Base-by-base conservation (phyloP, 176 grass and related monocot species). In the Thalia dealbata region DNA sequence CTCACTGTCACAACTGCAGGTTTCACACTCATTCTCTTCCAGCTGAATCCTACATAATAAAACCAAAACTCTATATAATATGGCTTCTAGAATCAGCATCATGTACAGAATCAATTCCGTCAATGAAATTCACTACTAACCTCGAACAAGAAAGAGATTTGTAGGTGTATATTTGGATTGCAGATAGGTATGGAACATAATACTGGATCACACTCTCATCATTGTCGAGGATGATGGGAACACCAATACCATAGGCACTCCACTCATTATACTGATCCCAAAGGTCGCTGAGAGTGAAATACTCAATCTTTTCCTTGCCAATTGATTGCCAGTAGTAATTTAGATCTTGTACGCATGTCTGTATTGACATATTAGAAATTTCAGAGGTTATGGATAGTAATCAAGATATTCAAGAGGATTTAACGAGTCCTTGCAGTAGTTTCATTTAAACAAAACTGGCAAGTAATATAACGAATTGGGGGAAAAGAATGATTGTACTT, bases 111-210 rank as follows among this genome's bases (percentile, higher is more conserved):
- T 30, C 27, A 44, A 44, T 75, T 43, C 35, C 54, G 10, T 62
- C 46, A 1, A 48, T 81, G 63, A n/a, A 11, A 55, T 29, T 64
- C 8, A 7, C 7, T 48, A 67, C 24, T 16, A 58, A 89, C 91
- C 72, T 90, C 19, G 50, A 61, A 65, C 12, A 48, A 82, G 35
- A 6, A 68, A 45, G 24, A 70, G 44, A 58, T 48, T 72, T 61
- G 27, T 74, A 72, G 72, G 79, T 78, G 50, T 87, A 88, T 51
- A 95, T 26, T 38, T 95, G 82, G 73, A 95, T 87, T 55, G 80
- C 82, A 16, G 87, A 95, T 78, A 95, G 85, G 62, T 88, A 88
- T 7, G 87, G 91, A 38, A 86, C 91, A 56, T 87, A 95, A 74
- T 85, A 95, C 72, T 95, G 91, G 44, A 79, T 66, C 50, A 87